phyloP scores from a whole-genome alignment of 495 filamentous ascomycete genomes.

The Aspergillus diversus region DNA sequence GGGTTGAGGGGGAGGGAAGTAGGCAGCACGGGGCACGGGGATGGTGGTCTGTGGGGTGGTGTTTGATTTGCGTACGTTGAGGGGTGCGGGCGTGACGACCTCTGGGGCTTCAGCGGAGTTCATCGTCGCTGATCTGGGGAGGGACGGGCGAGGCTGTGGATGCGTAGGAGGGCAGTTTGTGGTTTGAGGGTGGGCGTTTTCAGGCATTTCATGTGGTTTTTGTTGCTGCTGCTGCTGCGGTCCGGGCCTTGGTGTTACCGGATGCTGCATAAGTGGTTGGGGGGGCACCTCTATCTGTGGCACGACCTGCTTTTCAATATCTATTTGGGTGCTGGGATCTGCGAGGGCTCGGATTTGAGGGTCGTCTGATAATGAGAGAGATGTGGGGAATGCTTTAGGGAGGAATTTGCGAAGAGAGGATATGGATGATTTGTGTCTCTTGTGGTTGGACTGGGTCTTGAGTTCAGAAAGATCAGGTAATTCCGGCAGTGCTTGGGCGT shows the following conservation, averaged over 20 bases:
- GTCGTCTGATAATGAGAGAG: slow-evolving; percentile 41
- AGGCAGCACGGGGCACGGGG: slow-evolving; percentile 5
- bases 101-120: slow-evolving; percentile 48
- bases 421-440: slow-evolving; percentile 42
- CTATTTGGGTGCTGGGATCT: slow-evolving; percentile 33
- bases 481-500: slow-evolving; percentile 25
- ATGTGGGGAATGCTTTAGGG: slow-evolving; percentile 39
- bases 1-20: slow-evolving; percentile 23
- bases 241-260: slow-evolving; percentile 9
- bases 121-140: slow-evolving; percentile 39
- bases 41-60: slow-evolving; percentile 35
- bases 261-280: not conserved
- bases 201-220: slow-evolving; percentile 5
- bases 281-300: not conserved
- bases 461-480: slow-evolving; percentile 26
- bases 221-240: slow-evolving; percentile 7
- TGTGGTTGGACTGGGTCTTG: slow-evolving; percentile 31
- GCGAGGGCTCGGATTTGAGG: slow-evolving; percentile 49
- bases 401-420: slow-evolving; percentile 44
- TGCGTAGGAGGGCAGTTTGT: slow-evolving; percentile 13
- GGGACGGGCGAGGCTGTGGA: slow-evolving; percentile 2
- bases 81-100: slow-evolving; percentile 33
- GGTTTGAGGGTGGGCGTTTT: slow-evolving; percentile 1
- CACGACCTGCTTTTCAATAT: slow-evolving; percentile 38
- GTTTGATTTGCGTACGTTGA: slow-evolving; percentile 37